Evolutionary conservation across 805 yeast genomes (phyloP).

Genomic region (Yarrowia sp.): DNA sequence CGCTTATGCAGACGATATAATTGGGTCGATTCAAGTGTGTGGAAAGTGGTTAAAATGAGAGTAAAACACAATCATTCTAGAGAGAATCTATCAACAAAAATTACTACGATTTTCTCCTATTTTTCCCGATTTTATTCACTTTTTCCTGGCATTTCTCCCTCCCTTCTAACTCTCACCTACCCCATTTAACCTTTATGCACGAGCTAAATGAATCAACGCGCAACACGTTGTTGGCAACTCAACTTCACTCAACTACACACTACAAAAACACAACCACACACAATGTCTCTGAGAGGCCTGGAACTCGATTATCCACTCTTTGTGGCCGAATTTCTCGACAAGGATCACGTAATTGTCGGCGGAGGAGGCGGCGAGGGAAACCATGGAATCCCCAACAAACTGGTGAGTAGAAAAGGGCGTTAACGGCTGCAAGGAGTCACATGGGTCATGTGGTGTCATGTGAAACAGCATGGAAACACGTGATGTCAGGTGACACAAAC

Average conservation of each 20-base stretch:
- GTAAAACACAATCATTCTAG: no score
- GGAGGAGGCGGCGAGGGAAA: slow-evolving; percentile 98
- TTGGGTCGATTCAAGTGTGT: neutral
- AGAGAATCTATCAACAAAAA: no score
- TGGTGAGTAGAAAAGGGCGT: slow-evolving; percentile 38
- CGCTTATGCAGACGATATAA: neutral
- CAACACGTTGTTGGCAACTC: neutral
- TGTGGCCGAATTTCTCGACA: slow-evolving; percentile 66
- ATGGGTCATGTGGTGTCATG: neutral
- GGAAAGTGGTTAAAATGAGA: no score
- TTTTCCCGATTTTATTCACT: neutral
- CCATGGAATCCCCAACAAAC: slow-evolving; percentile 81
- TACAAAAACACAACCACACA: neutral
- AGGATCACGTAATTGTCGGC: slow-evolving; percentile 60
- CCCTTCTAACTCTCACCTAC: no score
- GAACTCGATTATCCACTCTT: slow-evolving; percentile 57
- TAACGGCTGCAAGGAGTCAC: no score
- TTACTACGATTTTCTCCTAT: neutral
- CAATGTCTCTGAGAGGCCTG: slow-evolving; percentile 4
- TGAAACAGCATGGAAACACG: neutral
- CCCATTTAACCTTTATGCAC: neutral
- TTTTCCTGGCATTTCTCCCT: neutral
- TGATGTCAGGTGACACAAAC: neutral
- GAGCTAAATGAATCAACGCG: slow-evolving; percentile 12
- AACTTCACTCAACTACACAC: neutral